Evolutionary conservation across 2,329 filamentous ascomycete genomes (phyloP), one percentile per base, ranked within the genome.

Genomic region (Botryotinia globosa): DNA sequence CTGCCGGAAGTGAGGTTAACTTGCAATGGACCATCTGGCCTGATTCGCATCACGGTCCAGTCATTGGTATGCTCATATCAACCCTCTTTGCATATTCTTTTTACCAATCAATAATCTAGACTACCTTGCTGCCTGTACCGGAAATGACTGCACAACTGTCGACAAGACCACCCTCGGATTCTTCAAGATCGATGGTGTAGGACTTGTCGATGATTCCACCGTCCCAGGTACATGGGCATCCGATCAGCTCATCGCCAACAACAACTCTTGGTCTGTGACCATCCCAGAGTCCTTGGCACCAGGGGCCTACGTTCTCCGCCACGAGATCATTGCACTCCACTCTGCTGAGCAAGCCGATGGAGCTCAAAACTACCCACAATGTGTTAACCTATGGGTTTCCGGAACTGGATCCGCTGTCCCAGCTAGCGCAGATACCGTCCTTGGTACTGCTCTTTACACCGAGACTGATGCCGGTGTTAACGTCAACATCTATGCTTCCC

Each of bases 1-100:
- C 81, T 10, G 85, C 86, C 6, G 86, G 86, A 42, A 82, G 83
- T 75, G 80, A 80, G 68, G 80, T 87, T 74, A 82, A 83, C 45
- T 79, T 87, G 63, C 81, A 83, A 75, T 87, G 86, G 86, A 83
- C 83, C 71, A 78, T 80, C 2, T 87, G 85, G 85, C 85, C 85
- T 10, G 81, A 82, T 20, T 84, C 83, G 37, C 86, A 88, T 80
- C 82, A 80, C 54, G 82, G 82, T 22, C 81, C 81, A 18, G 74
- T 80, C 18, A 54, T 72, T 20, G 70, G 70, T 72, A 72, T 48
- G 70, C 20, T 29, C 5, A 44, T 45, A 12, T 45, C 18, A 5
- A 34, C n/a, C 7, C 18, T 29, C 20, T 37, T 4, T 10, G 44
- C 42, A 45, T 34, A n/a, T 18, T 25, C 16, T n/a, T 51, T 56